phyloP scores from a whole-genome alignment of 2,329 filamentous ascomycete species.

The Neoscytalidium dimidiatum region DNA sequence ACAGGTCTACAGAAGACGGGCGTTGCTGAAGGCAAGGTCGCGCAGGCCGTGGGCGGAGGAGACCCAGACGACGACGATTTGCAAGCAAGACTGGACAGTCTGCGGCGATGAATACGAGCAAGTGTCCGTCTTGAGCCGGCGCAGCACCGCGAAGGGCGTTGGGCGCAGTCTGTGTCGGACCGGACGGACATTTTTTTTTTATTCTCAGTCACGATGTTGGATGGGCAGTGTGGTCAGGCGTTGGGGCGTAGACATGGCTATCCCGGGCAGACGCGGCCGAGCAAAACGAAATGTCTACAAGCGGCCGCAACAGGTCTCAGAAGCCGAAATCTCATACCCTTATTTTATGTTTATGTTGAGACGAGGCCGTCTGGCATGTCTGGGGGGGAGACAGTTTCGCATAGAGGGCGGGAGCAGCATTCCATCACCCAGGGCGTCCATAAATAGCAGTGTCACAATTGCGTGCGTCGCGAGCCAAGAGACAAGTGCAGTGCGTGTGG shows the following conservation, averaged over 20 bases:
- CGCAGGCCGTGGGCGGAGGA: slow-evolving; percentile 75
- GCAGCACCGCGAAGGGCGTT: background rate
- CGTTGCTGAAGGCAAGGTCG: slow-evolving; percentile 74
- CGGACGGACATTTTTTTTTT: background rate
- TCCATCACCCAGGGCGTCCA: background rate
- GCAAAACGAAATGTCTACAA: background rate
- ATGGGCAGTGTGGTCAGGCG: slow-evolving; percentile 16
- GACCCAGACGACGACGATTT: slow-evolving; percentile 78
- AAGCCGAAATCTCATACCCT: slow-evolving; percentile 12
- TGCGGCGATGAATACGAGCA: slow-evolving; percentile 55
- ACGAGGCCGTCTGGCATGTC: background rate
- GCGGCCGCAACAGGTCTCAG: slow-evolving; percentile 11
- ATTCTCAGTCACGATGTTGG: background rate
- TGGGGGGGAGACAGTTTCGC: background rate
- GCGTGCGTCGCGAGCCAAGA: background rate
- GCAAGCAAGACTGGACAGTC: slow-evolving; percentile 87
- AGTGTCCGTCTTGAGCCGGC: background rate
- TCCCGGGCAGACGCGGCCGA: background rate
- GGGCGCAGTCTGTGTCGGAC: background rate
- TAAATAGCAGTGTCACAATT: slow-evolving; percentile 3
- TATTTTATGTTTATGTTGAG: background rate
- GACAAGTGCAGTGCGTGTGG: background rate
- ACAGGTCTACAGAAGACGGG: slow-evolving; percentile 75
- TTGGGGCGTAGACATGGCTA: slow-evolving; percentile 17
- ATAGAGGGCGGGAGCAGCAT: background rate